Conservation (phyloP, 2,329 filamentous ascomycete genomes). For the Cladosporium sp. region DNA sequence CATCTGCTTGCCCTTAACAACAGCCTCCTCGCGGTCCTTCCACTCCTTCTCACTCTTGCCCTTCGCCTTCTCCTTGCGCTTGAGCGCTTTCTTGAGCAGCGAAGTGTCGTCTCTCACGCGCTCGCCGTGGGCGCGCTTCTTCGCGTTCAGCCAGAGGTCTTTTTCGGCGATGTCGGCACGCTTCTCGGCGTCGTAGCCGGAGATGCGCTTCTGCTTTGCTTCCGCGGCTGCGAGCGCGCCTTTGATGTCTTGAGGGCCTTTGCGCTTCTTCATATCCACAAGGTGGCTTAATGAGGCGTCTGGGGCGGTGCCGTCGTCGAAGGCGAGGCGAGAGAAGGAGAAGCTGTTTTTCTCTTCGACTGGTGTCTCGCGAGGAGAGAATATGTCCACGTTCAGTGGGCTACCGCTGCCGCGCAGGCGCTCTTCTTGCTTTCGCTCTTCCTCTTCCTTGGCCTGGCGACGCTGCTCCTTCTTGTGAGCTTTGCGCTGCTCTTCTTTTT, state of each 20-base stretch:
- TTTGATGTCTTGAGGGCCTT: conserved; percentile 78
- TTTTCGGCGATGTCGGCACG: conserved; percentile 86
- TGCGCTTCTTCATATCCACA: conserved; percentile 64
- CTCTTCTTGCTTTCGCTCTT: conserved; percentile 57
- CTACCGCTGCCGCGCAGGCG: conserved; percentile 57
- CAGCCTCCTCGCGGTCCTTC: conserved; percentile 43
- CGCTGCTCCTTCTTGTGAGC: conserved; percentile 84
- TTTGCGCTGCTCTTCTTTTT: conserved; percentile 82
- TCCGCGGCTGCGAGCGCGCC: conserved; percentile 82
- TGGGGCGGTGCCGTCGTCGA: conserved; percentile 76
- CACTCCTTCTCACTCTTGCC: conserved; percentile 90
- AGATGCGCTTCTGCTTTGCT: conserved; percentile 77
- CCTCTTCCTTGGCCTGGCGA: conserved; percentile 72
- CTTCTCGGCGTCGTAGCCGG: conserved; percentile 72
- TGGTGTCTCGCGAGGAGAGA: conserved; percentile 45
- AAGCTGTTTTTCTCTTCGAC: conserved; percentile 60
- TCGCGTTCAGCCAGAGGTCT: conserved; percentile 87
- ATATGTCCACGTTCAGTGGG: conserved; percentile 45
- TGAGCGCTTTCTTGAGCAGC: conserved; percentile 87
- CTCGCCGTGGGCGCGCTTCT: conserved; percentile 83
- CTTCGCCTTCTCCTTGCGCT: conserved; percentile 86
- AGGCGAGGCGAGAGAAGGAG: conserved; percentile 86
- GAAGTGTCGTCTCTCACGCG: conserved; percentile 82
- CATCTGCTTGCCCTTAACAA: conserved; percentile 45
- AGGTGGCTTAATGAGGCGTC: conserved; percentile 64